phyloP scores from a whole-genome alignment of 139 green algal species.

The Coelastrella sp. region DNA sequence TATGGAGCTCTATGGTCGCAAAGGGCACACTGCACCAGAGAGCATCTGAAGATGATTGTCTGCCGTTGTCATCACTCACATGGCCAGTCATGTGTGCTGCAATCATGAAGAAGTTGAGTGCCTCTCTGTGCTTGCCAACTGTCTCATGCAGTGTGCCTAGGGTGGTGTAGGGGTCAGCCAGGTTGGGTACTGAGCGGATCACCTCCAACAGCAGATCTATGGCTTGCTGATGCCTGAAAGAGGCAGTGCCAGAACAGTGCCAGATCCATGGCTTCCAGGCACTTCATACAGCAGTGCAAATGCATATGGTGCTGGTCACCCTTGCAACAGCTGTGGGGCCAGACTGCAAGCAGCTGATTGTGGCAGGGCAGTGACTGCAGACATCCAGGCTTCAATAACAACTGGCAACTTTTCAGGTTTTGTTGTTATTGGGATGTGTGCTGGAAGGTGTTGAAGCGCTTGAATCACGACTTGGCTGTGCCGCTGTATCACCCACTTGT shows the following conservation, averaged over 20 bases:
- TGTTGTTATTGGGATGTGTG: no score
- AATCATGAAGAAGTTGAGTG: conserved; percentile 95
- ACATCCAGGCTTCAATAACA: no score
- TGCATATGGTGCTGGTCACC: no score
- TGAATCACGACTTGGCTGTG: no score
- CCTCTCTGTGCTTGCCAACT: conserved; percentile 55
- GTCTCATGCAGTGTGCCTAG: conserved; percentile 86
- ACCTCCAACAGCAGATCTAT: conserved; percentile 80
- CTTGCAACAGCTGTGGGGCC: no score
- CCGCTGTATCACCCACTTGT: conserved; percentile 38
- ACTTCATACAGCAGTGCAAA: no score
- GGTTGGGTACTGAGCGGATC: conserved; percentile 79
- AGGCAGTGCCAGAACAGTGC: not conserved
- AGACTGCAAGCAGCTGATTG: no score
- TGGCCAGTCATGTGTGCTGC: conserved; percentile 87
- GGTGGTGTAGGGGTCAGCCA: conserved; percentile 88
- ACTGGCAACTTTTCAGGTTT: no score
- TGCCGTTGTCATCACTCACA: conserved; percentile 18
- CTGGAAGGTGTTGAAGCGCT: no score
- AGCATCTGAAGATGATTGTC: no score
- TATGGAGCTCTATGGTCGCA: not conserved
- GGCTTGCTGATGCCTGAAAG: conserved; percentile 64
- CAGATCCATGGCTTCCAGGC: no score
- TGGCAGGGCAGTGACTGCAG: no score
- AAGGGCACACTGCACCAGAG: not conserved